Conservation (phyloP, 2,329 filamentous ascomycete species). For the Beauveria asiatica region DNA sequence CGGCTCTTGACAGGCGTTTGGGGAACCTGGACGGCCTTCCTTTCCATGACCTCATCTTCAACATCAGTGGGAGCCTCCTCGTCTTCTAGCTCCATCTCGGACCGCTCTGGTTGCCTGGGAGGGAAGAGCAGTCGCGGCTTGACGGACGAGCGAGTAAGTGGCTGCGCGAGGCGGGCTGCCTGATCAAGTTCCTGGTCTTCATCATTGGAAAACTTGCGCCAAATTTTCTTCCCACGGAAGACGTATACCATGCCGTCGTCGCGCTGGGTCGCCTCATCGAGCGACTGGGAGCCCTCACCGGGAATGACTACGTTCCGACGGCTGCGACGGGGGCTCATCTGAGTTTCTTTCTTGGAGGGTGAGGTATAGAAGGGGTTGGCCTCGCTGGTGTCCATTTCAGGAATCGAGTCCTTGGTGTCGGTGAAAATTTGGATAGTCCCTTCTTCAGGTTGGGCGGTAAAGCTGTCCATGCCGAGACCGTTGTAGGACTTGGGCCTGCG, state of each 20-base stretch:
- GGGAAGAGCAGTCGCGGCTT: slow-evolving; percentile 68
- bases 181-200: slow-evolving; percentile 29
- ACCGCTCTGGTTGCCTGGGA: slow-evolving; percentile 37
- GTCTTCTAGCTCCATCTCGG: slow-evolving; percentile 39
- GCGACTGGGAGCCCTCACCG: slow-evolving; percentile 47
- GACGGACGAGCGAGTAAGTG: slow-evolving; percentile 58
- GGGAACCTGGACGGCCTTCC: slow-evolving; percentile 18
- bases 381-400: slow-evolving; percentile 53
- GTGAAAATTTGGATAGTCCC: slow-evolving; percentile 65
- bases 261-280: slow-evolving; percentile 55
- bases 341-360: slow-evolving; percentile 23
- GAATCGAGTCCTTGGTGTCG: slow-evolving; percentile 70
- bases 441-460: slow-evolving; percentile 47
- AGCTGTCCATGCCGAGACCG: slow-evolving; percentile 48
- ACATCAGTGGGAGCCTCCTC: slow-evolving; percentile 54
- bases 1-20: slow-evolving; percentile 31
- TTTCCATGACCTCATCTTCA: slow-evolving; percentile 37
- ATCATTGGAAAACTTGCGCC: slow-evolving; percentile 54
- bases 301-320: slow-evolving; percentile 47
- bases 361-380: slow-evolving; percentile 66
- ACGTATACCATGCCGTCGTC: slow-evolving; percentile 67
- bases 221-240: slow-evolving; percentile 74
- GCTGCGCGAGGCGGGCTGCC: slow-evolving; percentile 29
- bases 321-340: slow-evolving; percentile 41
- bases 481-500: slow-evolving; percentile 46